These are phyloP conservation scores for Mucor mucedo DNA, from an alignment of 371 early-diverging fungal species.

Conservation along the genomic window DNA sequence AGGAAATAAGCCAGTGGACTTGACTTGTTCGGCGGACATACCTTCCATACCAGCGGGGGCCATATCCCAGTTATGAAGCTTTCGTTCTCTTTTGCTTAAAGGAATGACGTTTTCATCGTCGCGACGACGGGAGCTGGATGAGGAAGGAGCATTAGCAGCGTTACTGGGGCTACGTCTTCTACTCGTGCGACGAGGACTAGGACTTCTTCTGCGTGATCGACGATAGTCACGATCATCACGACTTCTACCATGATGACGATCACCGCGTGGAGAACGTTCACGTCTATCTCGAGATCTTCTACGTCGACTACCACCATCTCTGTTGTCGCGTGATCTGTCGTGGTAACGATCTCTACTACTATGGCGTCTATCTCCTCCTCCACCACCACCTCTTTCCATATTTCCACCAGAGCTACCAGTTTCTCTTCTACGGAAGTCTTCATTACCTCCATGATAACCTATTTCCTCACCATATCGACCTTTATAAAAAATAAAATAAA, in stretches of 20 bases:
- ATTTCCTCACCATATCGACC: conserved; percentile 23
- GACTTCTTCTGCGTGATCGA: conserved; percentile 33
- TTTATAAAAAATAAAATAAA: background rate
- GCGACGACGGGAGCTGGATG: conserved; percentile 32
- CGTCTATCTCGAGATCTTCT: conserved; percentile 45
- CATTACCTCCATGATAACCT: conserved; percentile 22
- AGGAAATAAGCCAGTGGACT: conserved; percentile 91
- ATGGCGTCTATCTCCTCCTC: conserved; percentile 36
- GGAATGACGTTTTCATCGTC: conserved; percentile 68
- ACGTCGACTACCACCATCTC: conserved; percentile 34
- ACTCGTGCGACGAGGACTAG: conserved; percentile 46
- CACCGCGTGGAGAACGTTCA: conserved; percentile 39
- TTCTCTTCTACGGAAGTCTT: conserved; percentile 30
- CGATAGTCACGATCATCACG: conserved; percentile 47
- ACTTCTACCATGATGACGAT: conserved; percentile 32
- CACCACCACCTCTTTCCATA: conserved; percentile 30
- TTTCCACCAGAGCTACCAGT: conserved; percentile 9
- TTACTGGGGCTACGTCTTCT: conserved; percentile 52
- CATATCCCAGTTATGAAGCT: conserved; percentile 92
- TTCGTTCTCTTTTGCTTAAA: conserved; percentile 78
- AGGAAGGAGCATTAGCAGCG: background rate
- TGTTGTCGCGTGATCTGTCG: conserved; percentile 48
- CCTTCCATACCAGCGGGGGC: conserved; percentile 92
- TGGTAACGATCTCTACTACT: conserved; percentile 56
- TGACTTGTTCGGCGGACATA: conserved; percentile 88